Percentiles rank a stretch among this genome's conserved stretches.
Evolutionary conservation across 106 monocot species (phyloP).

Genomic region (Posidonia australis): DNA sequence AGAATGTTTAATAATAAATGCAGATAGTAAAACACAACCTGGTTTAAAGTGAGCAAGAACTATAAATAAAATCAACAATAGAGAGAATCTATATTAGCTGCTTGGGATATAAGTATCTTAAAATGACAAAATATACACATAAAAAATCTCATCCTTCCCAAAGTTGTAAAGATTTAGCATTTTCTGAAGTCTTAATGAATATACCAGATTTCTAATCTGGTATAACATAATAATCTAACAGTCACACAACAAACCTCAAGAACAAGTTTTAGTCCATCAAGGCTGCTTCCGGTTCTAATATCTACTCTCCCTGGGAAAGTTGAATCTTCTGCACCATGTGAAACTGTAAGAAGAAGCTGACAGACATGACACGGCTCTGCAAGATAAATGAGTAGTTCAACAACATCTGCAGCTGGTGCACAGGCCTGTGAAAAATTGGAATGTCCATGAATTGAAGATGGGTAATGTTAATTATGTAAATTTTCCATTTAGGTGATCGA

Average conservation of each 20-base stretch:
- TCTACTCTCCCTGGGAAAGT: slow-evolving; percentile 79
- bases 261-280: slow-evolving; percentile 83
- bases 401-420: slow-evolving; percentile 72
- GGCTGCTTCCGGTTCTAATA: slow-evolving; percentile 66
- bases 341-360: slow-evolving; percentile 85
- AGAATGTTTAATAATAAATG: no score
- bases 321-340: slow-evolving; percentile 81
- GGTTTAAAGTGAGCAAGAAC: no score
- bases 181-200: no score
- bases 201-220: no score
- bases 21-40: no score
- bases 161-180: no score
- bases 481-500: neutral
- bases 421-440: slow-evolving; percentile 53
- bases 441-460: neutral
- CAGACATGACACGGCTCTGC: slow-evolving; percentile 93
- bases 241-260: slow-evolving; percentile 54
- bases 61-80: no score
- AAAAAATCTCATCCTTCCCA: no score
- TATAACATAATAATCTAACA: neutral
- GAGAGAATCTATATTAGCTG: no score
- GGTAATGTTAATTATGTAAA: neutral
- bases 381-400: slow-evolving; percentile 96
- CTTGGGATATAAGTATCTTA: no score
- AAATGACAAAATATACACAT: no score